Conservation (phyloP, 805 yeast genomes). For the Wickerhamomyces silvicola region DNA sequence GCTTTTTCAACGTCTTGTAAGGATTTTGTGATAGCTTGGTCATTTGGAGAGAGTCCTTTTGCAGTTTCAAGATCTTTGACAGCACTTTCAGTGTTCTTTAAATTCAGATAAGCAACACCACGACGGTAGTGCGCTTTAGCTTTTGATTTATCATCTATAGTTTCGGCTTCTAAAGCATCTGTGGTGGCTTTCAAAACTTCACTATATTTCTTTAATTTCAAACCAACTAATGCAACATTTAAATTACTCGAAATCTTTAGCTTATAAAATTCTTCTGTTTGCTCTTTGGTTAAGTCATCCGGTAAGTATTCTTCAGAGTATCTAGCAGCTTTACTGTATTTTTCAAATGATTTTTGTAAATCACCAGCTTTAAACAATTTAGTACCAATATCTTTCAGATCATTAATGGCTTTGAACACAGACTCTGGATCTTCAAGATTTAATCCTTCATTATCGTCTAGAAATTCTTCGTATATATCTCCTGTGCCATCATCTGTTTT, state of each 20-base stretch:
- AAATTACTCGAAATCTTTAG: constrained; percentile 60
- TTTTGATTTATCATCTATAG: constrained; percentile 51
- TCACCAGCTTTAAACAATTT: constrained; percentile 63
- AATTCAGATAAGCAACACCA: constrained; percentile 62
- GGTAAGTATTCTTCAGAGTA: constrained; percentile 73
- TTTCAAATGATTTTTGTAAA: constrained; percentile 47
- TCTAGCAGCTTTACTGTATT: constrained; percentile 66
- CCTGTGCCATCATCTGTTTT: constrained; percentile 74
- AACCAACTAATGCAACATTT: constrained; percentile 69
- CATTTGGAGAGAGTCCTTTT: constrained; percentile 54
- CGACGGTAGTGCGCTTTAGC: constrained; percentile 87
- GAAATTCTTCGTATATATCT: constrained; percentile 68
- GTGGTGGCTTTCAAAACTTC: constrained; percentile 55
- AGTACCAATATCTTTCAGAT: constrained; percentile 75
- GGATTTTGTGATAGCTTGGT: constrained; percentile 64
- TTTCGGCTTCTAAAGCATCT: constrained; percentile 57
- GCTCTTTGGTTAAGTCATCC: constrained; percentile 52
- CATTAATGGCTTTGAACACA: constrained; percentile 58
- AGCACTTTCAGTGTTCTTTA: constrained; percentile 68
- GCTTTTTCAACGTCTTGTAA: constrained; percentile 49
- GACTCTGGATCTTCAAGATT: constrained; percentile 54
- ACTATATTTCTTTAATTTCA: constrained; percentile 52
- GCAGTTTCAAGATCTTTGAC: constrained; percentile 62
- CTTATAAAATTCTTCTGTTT: constrained; percentile 40
- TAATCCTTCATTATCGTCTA: constrained; percentile 67